Conservation (phyloP, 202 grass and related monocot species). For the Schoenoplectus triqueter region DNA sequence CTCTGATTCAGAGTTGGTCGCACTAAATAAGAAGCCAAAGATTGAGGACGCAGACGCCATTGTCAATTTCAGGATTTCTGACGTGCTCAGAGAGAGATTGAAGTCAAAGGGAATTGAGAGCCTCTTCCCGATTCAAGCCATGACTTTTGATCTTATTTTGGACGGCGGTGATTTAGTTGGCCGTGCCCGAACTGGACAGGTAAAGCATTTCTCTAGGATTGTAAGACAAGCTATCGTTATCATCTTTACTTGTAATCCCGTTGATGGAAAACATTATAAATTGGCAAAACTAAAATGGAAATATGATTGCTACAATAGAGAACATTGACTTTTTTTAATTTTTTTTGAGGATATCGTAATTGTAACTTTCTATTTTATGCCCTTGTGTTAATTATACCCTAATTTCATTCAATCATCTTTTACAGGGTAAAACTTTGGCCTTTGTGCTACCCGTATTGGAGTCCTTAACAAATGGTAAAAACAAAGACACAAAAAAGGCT, state of each 20-base stretch:
- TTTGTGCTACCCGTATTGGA: constrained; percentile 96
- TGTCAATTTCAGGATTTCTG: constrained; percentile 81
- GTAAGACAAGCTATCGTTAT: background rate
- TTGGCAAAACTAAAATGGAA: background rate
- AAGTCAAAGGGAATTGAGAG: constrained; percentile 81
- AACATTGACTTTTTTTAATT: background rate
- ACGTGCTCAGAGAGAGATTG: constrained; percentile 59
- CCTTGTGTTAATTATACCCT: constrained; percentile 3
- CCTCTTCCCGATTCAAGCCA: constrained; percentile 95
- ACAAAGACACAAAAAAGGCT: constrained; percentile 60
- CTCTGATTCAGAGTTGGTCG: constrained; percentile 52
- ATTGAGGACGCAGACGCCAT: constrained; percentile 65
- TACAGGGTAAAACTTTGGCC: constrained; percentile 91
- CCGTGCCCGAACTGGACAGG: constrained; percentile 93
- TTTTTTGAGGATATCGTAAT: background rate
- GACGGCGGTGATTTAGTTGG: constrained; percentile 86
- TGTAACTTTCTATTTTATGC: background rate
- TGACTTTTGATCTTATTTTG: constrained; percentile 83
- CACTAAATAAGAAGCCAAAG: constrained; percentile 56
- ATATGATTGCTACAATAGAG: background rate
- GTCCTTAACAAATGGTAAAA: constrained; percentile 72
- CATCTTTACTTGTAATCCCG: background rate
- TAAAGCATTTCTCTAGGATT: constrained; percentile 21
- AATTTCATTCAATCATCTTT: constrained; percentile 5
- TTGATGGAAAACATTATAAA: background rate